Base-by-base conservation (phyloP, 2,329 filamentous ascomycete genomes). In the Aspergillus tamarii region DNA sequence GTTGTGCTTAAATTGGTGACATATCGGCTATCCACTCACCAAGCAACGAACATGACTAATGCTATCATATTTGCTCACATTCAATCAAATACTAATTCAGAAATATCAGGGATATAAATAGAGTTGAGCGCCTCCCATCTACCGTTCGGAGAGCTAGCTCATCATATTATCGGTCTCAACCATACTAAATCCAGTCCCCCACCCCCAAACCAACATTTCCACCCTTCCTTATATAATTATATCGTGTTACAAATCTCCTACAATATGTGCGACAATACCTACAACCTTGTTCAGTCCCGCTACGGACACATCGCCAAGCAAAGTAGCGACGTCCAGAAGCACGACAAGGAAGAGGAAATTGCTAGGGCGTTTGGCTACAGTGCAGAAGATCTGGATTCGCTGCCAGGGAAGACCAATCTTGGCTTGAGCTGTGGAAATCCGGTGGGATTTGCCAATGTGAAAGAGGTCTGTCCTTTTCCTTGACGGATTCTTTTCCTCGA, bases 381-480 rank as follows among this genome's bases (percentile, higher is more conserved):
- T 14, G 75, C 79, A 10, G 77, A 82, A 34, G 83, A 86, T 57
- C 80, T 87, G 1, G 70, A 73, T 21, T 72, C 66, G n/a, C 78
- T 83, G 28, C 83, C 84, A 0, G 65, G 78, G 16, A 82, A 80
- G 55, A 75, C 84, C 21, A 86, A 86, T 65, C 75, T 87, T 2
- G 84, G 84, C 0, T 69, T 86, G 10, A 84, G 83, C 73, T 87
- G 84, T 62, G 84, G 84, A 3, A 86, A 86, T 63, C 84, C 85
- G 0, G 64, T 85, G 9, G 83, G 80, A 6, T 76, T 84, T 11
- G 82, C 85, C 1, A 82, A 76, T 36, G 60, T 86, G 10, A 75
- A 76, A 60, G 78, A 82, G 72, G 83, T 83, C 55, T 14, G 66
- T 64, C 84, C 84, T 21, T 86, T 88, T 64, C 41, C 80, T 84